phyloP scores from a whole-genome alignment of 306 rosid genomes.

The Neltuma alba region DNA sequence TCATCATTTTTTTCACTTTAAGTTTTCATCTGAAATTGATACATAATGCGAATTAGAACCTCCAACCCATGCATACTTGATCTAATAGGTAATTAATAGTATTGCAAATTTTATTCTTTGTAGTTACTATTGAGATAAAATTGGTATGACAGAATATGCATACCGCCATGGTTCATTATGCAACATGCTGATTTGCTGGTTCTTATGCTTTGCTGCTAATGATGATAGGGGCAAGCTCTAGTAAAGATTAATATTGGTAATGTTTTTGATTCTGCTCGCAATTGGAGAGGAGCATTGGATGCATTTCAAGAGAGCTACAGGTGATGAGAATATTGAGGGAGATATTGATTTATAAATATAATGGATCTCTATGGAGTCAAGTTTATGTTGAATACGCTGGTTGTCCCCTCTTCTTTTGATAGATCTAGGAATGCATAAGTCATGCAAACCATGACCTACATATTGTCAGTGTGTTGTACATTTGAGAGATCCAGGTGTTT shows the following conservation, averaged over 20 bases:
- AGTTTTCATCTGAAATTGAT: not conserved
- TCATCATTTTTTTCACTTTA: constrained; percentile 6
- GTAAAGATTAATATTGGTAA: constrained; percentile 71
- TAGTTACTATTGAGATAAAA: not conserved
- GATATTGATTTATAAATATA: constrained; percentile 14
- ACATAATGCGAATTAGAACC: constrained; percentile 27
- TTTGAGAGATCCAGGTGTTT: constrained; percentile 14
- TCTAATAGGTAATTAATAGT: not conserved
- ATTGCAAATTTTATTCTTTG: constrained; percentile 13
- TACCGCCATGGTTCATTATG: not conserved
- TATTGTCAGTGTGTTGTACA: not conserved
- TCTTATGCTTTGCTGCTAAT: constrained; percentile 39
- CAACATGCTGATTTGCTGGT: constrained; percentile 36
- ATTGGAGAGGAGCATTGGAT: constrained; percentile 65
- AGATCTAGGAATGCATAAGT: constrained; percentile 21
- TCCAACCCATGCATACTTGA: constrained; percentile 12
- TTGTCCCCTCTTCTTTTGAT: constrained; percentile 13
- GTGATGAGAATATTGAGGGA: constrained; percentile 37
- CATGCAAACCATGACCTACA: not conserved
- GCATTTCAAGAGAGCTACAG: constrained; percentile 82
- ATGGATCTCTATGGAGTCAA: constrained; percentile 25
- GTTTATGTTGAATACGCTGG: constrained; percentile 4
- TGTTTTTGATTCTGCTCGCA: constrained; percentile 70
- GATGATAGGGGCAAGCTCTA: constrained; percentile 81
- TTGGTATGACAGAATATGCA: not conserved